Evolutionary conservation across 2,329 filamentous ascomycete genomes (phyloP).

Genomic region (Neofusicoccum ribis): DNA sequence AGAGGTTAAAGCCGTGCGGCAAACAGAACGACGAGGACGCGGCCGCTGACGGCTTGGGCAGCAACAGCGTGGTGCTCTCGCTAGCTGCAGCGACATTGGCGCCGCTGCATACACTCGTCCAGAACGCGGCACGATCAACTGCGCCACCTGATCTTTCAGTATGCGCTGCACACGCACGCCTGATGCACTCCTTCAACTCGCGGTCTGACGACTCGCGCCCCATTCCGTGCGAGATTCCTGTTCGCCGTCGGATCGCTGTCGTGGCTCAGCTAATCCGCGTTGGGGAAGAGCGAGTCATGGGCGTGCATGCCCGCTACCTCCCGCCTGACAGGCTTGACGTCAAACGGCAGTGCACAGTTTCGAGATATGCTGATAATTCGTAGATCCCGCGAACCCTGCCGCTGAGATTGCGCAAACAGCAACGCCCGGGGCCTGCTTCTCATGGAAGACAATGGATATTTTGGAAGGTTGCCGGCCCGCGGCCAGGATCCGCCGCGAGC

Average conservation of each 20-base stretch:
- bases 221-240: not conserved
- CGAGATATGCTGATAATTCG: conserved; percentile 2
- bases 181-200: not conserved
- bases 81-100: not conserved
- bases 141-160: not conserved
- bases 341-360: not conserved
- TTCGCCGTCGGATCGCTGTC: conserved; percentile 1
- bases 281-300: conserved; percentile 3
- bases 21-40: not conserved
- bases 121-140: not conserved
- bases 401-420: conserved; percentile 3
- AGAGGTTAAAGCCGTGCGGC: conserved; percentile 6
- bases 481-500: not conserved
- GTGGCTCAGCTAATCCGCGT: not conserved
- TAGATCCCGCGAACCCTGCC: conserved; percentile 5
- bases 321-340: not conserved
- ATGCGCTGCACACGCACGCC: not conserved
- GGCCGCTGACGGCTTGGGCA: not conserved
- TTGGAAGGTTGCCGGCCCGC: not conserved
- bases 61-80: not conserved
- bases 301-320: not conserved
- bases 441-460: not conserved
- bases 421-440: not conserved
- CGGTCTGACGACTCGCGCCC: conserved; percentile 10
- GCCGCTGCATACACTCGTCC: not conserved